Evolutionary conservation across 148 eudicot genomes (phyloP), one percentile per base, ranked within the genome.

Genomic region (Limonium bicolor): DNA sequence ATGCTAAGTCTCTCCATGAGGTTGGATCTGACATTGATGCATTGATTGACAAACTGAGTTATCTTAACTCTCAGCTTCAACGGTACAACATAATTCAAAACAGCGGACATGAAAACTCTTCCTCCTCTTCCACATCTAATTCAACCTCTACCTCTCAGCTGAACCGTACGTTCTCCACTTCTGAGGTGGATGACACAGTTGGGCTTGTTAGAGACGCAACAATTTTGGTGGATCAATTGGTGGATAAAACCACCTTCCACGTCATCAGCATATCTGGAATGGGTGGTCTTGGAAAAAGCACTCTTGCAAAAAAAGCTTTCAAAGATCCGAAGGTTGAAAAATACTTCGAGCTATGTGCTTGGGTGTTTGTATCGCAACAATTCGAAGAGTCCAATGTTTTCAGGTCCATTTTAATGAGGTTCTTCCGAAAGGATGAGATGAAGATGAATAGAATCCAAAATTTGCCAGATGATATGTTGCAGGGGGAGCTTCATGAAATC

Each of bases 231-330:
- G 27, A 22, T 12, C 10, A n/a, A 24, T 6, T 41, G 6, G 13
- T 20, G 28, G n/a, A n/a, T n/a, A 5, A 11, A 10, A 41, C n/a
- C 1, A 2, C 10, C n/a, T 6, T 1, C 5, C 11, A 20, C 0
- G 23, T 18, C 31, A 14, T 47, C 10, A n/a, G 34, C 4, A 19
- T 48, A 48, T 14, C 22, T 11, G 52, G 52, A 1, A 48, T 32
- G 1, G 39, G 52, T 25, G 52, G 52, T 11, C 33, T 48, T 6
- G 52, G 52, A 0, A 48, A 48, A 12, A 48, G 38, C 2, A 48
- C 52, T 7, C 52, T 48, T 20, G 52, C 52, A 2, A 48, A 32
- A 17, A 48, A 20, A 10, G 52, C 33, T 7, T 48, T 15, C 20
- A 7, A 31, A 2, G 24, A 48, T 10, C 30, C 1, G 0, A 14